These are phyloP conservation scores for Panicum hallii DNA, from an alignment of 202 grass and related monocot species.

Conservation along the genomic window DNA sequence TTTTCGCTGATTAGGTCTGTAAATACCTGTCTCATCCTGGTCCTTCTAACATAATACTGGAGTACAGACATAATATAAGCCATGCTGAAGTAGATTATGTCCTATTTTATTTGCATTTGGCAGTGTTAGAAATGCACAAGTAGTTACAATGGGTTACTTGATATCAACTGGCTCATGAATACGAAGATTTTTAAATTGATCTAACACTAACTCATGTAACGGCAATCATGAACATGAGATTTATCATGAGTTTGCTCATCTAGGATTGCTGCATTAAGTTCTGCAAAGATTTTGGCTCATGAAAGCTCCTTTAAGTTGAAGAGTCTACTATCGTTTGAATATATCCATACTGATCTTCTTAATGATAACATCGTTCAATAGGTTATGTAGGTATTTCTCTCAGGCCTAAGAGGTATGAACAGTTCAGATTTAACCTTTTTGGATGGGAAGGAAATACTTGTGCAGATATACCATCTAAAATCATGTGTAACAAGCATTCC, in stretches of 20 bases:
- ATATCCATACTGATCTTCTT: not conserved
- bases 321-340: constrained; percentile 3
- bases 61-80: not conserved
- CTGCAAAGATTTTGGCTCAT: constrained; percentile 6
- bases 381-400: not conserved
- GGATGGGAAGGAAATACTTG: constrained; percentile 8
- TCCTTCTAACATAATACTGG: not conserved
- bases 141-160: not conserved
- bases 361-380: constrained; percentile 1
- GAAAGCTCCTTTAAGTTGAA: constrained; percentile 2
- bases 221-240: constrained; percentile 3
- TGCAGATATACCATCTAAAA: constrained; percentile 16
- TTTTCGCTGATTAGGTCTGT: constrained; percentile 27
- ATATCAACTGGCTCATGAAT: constrained; percentile 7
- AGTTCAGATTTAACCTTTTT: constrained; percentile 5
- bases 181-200: not conserved
- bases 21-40: not conserved
- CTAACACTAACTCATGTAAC: constrained; percentile 21
- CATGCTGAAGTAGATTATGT: constrained; percentile 2
- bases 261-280: constrained; percentile 23
- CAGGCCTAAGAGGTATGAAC: constrained; percentile 29
- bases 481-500: constrained; percentile 19
- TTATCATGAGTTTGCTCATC: constrained; percentile 15
- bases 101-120: constrained; percentile 21
- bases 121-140: not conserved